Conservation (phyloP, 371 early-diverging fungal genomes). For the Catenaria anguillulae region DNA sequence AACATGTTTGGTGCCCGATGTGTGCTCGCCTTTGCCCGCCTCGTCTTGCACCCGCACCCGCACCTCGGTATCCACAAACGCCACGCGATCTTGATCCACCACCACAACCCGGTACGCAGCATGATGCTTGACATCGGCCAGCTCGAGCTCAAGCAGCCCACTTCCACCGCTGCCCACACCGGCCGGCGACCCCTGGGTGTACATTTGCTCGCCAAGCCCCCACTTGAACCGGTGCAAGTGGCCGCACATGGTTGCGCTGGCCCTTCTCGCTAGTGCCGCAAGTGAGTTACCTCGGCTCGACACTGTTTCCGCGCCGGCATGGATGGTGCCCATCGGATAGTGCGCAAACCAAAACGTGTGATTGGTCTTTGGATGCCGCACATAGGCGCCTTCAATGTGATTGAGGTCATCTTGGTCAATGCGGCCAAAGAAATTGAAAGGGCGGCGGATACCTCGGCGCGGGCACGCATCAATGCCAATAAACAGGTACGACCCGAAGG, state of each 20-base stretch:
- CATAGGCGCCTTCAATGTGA: conserved; percentile 29
- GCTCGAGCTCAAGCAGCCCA: conserved; percentile 61
- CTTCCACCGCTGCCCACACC: conserved; percentile 30
- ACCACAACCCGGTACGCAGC: conserved; percentile 65
- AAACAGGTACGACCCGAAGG: conserved; percentile 61
- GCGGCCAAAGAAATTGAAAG: conserved; percentile 81
- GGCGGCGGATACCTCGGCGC: conserved; percentile 56
- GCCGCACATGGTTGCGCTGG: conserved; percentile 67
- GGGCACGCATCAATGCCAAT: conserved; percentile 75
- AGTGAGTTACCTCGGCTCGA: conserved; percentile 43
- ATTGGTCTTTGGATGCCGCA: conserved; percentile 22
- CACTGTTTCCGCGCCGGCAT: conserved; percentile 35
- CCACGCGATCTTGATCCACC: conserved; percentile 71
- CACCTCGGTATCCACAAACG: conserved; percentile 55
- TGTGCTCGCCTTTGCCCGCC: conserved; percentile 3
- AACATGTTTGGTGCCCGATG: too few relatives aligned
- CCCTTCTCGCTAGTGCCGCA: conserved; percentile 36
- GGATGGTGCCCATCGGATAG: conserved; percentile 66
- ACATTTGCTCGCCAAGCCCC: conserved; percentile 48
- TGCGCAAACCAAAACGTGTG: conserved; percentile 59
- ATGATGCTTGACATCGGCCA: conserved; percentile 75
- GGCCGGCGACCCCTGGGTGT: conserved; percentile 35
- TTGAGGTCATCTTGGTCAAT: conserved; percentile 60
- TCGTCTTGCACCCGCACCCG: conserved; percentile 19
- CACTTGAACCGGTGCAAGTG: conserved; percentile 53